Percentiles rank a stretch among this genome's conserved stretches.
Conservation (phyloP, 805 yeast genomes). For the Pichia manshurica region DNA sequence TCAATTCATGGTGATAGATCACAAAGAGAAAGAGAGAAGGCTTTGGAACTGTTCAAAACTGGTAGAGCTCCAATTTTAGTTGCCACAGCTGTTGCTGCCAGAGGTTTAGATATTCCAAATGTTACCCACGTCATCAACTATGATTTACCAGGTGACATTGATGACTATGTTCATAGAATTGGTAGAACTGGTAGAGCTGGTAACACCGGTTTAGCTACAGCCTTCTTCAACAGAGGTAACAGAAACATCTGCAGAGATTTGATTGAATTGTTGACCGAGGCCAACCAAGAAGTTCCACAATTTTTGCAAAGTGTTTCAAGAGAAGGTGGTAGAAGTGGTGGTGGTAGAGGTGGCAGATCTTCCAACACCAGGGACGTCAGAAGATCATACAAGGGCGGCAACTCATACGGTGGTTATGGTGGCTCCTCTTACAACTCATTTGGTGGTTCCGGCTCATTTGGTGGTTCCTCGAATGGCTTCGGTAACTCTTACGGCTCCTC, state of each 20-base stretch:
- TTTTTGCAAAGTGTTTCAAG: slow-evolving; percentile 77
- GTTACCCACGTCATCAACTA: slow-evolving; percentile 97
- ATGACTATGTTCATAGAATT: slow-evolving; percentile 98
- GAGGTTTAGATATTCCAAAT: slow-evolving; percentile 99
- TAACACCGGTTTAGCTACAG: slow-evolving; percentile 96
- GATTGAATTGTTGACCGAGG: slow-evolving; percentile 82
- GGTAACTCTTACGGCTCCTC: slow-evolving; percentile 22
- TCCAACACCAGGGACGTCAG: slow-evolving; percentile 15
- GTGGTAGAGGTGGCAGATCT: slow-evolving; percentile 36
- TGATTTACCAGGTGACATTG: slow-evolving; percentile 94
- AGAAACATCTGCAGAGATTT: slow-evolving; percentile 82
- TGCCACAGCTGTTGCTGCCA: slow-evolving; percentile 99
- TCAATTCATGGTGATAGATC: slow-evolving; percentile 99
- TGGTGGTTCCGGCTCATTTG: slow-evolving; percentile 28
- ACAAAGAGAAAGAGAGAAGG: slow-evolving; percentile 96
- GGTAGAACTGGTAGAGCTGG: slow-evolving; percentile 99
- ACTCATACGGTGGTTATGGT: slow-evolving; percentile 23
- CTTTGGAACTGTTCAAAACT: slow-evolving; percentile 85
- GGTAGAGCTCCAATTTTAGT: slow-evolving; percentile 93
- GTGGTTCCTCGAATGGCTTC: slow-evolving; percentile 19
- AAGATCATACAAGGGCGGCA: slow-evolving; percentile 22
- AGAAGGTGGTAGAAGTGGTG: slow-evolving; percentile 59
- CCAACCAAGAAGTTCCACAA: slow-evolving; percentile 95
- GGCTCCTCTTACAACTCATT: slow-evolving; percentile 26
- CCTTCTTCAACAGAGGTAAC: slow-evolving; percentile 96